Evolutionary conservation across 371 early-diverging fungal species (phyloP).

Genomic region (Globomyces sp.): DNA sequence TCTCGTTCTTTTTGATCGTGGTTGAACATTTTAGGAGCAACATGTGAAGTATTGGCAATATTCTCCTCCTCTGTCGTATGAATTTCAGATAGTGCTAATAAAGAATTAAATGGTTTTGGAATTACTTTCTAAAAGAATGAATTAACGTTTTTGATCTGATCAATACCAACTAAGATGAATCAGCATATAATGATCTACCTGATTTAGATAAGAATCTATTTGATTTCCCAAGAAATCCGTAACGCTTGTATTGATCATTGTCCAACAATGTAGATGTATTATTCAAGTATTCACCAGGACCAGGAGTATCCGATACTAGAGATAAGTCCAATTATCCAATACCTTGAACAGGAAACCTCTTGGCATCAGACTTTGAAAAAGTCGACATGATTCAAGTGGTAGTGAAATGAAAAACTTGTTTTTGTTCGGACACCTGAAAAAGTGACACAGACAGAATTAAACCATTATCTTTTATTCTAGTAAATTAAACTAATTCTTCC

Average conservation of each 20-base stretch:
- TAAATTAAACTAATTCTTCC: slow-evolving; percentile 10
- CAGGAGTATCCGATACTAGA: slow-evolving; percentile 7
- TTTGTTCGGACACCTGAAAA: background rate
- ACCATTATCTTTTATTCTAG: background rate
- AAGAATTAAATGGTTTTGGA: background rate
- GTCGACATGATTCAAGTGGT: no score
- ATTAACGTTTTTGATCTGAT: no score
- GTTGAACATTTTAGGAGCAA: background rate
- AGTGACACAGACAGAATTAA: background rate
- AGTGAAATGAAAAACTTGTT: no score
- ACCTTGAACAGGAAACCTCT: no score
- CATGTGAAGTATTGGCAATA: background rate
- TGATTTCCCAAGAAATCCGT: slow-evolving; percentile 15
- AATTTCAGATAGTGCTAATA: background rate
- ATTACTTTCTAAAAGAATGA: background rate
- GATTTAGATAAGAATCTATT: slow-evolving; percentile 2
- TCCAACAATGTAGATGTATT: background rate
- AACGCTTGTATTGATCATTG: slow-evolving; percentile 14
- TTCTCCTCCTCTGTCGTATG: slow-evolving; percentile 1
- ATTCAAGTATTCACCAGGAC: slow-evolving; percentile 4
- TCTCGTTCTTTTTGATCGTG: background rate
- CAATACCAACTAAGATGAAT: background rate
- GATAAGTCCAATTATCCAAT: background rate
- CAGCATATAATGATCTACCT: background rate
- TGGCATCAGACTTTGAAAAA: no score